A percentile compares a stretch with the other conserved stretches of the same genome.
These are phyloP conservation scores for Cercospora zeina DNA, from an alignment of 2,329 filamentous ascomycete species.

Conservation along the genomic window DNA sequence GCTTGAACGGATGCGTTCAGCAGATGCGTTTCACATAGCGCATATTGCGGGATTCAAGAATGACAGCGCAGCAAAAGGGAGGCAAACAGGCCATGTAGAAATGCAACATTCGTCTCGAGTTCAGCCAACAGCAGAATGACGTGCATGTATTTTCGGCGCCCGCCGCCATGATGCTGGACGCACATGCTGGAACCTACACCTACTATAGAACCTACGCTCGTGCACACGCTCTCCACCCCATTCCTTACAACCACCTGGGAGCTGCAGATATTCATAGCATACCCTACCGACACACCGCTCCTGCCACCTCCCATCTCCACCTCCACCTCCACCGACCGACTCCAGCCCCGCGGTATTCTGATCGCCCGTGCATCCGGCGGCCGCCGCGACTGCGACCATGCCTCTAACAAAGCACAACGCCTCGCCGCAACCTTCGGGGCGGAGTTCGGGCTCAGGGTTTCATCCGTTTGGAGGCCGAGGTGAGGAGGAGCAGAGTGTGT, in stretches of 20 bases:
- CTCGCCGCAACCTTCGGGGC: slow-evolving; percentile 18
- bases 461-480: slow-evolving; percentile 55
- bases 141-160: slow-evolving; percentile 1
- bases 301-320: neutral
- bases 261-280: neutral
- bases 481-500: neutral
- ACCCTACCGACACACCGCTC: neutral
- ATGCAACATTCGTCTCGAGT: neutral
- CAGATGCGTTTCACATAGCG: neutral
- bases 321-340: neutral
- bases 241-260: neutral
- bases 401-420: slow-evolving; percentile 20
- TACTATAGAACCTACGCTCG: neutral
- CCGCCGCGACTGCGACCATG: slow-evolving; percentile 7
- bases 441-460: slow-evolving; percentile 43
- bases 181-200: neutral
- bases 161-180: neutral
- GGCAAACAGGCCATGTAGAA: neutral
- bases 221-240: neutral
- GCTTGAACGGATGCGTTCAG: no score
- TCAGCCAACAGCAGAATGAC: neutral
- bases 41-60: neutral
- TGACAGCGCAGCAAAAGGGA: neutral
- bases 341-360: neutral
- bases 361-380: neutral